Base-by-base conservation (phyloP, 306 rosid genomes). In the Acacia melanoxylon region DNA sequence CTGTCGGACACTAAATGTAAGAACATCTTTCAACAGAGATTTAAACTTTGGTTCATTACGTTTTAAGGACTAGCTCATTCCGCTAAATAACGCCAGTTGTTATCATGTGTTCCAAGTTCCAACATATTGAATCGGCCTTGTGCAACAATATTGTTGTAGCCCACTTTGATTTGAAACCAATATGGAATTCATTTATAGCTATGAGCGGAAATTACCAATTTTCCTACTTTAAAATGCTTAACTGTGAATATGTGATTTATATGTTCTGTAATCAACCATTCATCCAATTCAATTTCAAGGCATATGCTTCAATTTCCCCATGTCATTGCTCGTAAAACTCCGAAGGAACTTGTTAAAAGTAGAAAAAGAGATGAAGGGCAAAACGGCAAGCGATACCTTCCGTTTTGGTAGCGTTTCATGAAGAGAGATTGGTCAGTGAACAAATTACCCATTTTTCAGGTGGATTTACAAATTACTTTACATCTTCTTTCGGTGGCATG, bases 261-360 rank as follows among this genome's bases (percentile, higher is more conserved):
- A 2, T 61, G 11, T 61, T 12, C 33, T 61, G 37, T 15, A 29
- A 29, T 14, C 19, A 10, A 5, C 41, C 9, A 63, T 27, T 63
- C 41, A 29, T 63, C 41, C n/a, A 5, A 0, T 63, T 63, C 41
- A 63, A 12, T 29, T 25, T 13, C 19, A 40, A 14, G 40, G 19
- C n/a, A 24, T 27, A 27, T 61, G 10, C 15, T 66, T 67, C 72
- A 67, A 17, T 15, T 17, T 61, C 45, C 59, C 20, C 58, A 9
- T 4, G 2, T 42, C 44, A 68, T 73, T 49, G 42, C 79, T 22
- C 37, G 79, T 81, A 48, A 74, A 74, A 79, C 74, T 66, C 68
- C 72, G 65, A 15, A 14, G 51, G 15, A 63, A 62, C 68, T 22
- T 49, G 40, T 22, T 10, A 22, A 58, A 10, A 73, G 37, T 63